phyloP scores from a whole-genome alignment of 2,329 filamentous ascomycete species.

The Venturiaceae sp. region DNA sequence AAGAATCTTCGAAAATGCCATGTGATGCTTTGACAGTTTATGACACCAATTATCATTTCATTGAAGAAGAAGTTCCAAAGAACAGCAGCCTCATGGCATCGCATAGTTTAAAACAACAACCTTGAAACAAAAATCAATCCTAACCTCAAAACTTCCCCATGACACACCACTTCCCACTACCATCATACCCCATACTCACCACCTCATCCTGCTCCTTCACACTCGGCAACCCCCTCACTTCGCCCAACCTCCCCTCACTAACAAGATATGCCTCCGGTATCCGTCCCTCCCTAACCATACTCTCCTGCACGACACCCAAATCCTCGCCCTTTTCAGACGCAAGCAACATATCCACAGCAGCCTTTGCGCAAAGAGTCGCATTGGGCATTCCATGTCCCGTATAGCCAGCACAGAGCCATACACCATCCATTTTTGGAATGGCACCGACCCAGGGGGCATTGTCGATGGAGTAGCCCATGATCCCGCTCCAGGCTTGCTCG shows the following conservation, averaged over 20 bases:
- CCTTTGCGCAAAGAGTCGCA: constrained; percentile 55
- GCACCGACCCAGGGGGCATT: constrained; percentile 59
- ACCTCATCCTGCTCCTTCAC: constrained; percentile 1
- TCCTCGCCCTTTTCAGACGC: constrained; percentile 27
- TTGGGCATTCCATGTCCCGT: constrained; percentile 69
- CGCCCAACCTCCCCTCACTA: constrained; percentile 23
- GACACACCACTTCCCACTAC: neutral
- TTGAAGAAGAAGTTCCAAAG: too few relatives aligned
- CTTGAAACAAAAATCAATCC: too few relatives aligned
- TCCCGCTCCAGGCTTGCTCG: constrained; percentile 58
- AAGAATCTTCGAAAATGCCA: too few relatives aligned
- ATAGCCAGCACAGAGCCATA: constrained; percentile 58
- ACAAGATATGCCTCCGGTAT: constrained; percentile 28
- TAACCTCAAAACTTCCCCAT: neutral
- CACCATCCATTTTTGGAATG: constrained; percentile 50
- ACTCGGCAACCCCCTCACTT: constrained; percentile 14
- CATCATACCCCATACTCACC: neutral
- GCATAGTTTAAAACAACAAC: too few relatives aligned
- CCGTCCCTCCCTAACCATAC: constrained; percentile 22
- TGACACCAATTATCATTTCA: too few relatives aligned
- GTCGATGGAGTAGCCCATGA: constrained; percentile 69
- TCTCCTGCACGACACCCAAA: constrained; percentile 15
- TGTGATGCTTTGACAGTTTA: too few relatives aligned
- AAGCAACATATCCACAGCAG: constrained; percentile 51
- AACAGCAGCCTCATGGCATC: too few relatives aligned